Conservation (phyloP, 495 filamentous ascomycete species). For the Aspergillus leporis region DNA sequence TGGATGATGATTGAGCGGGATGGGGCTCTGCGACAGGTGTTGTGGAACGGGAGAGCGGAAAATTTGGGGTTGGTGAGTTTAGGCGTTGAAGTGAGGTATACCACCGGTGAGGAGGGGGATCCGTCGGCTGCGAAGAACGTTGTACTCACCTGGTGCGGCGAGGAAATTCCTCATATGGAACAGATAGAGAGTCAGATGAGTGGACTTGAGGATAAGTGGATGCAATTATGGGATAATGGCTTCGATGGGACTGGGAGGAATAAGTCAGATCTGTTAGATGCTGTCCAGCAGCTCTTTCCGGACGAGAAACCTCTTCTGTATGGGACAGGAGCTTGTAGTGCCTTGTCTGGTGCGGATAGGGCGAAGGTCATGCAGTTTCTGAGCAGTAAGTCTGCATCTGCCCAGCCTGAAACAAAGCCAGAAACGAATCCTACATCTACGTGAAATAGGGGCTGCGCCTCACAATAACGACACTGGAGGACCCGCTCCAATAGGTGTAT, state of each 20-base stretch:
- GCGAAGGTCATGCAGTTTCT: constrained; percentile 20
- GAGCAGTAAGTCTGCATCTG: neutral
- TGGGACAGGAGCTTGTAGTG: constrained; percentile 13
- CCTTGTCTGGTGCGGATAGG: constrained; percentile 28
- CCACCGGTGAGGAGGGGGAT: constrained; percentile 17
- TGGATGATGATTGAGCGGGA: constrained; percentile 52
- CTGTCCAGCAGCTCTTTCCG: constrained; percentile 33
- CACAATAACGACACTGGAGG: neutral
- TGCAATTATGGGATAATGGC: constrained; percentile 28
- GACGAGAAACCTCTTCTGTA: constrained; percentile 20
- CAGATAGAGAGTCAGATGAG: constrained; percentile 32
- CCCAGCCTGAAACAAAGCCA: neutral
- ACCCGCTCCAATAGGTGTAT: neutral
- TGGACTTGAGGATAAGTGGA: constrained; percentile 32
- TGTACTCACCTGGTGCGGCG: constrained; percentile 59
- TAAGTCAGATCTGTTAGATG: constrained; percentile 29
- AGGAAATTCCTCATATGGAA: constrained; percentile 45
- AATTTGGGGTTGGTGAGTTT: constrained; percentile 63
- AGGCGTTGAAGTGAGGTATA: constrained; percentile 59
- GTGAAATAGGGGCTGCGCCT: neutral
- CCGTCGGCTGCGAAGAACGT: constrained; percentile 35
- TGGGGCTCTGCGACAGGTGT: constrained; percentile 37
- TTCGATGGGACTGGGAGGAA: constrained; percentile 16
- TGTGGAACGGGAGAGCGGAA: constrained; percentile 55
- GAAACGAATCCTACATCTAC: neutral